Evolutionary conservation across 805 yeast species (phyloP).

Genomic region (Yamadazyma ubonensis): DNA sequence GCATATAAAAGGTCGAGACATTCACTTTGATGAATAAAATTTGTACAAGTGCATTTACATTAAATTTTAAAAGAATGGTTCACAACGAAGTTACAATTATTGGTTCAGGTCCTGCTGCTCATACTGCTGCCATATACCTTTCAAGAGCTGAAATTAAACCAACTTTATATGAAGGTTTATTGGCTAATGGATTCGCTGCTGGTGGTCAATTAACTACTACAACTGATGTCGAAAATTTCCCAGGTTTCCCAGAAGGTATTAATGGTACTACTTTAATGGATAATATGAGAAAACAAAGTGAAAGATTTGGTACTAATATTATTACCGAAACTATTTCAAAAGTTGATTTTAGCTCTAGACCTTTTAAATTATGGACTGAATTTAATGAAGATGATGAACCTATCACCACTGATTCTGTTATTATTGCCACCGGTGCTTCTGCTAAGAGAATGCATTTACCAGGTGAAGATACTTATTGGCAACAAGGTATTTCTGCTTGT

Average conservation of each 20-base stretch:
- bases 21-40: slow-evolving; percentile 1
- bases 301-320: slow-evolving; percentile 86
- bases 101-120: slow-evolving; percentile 99
- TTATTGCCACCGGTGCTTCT: slow-evolving; percentile 96
- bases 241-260: slow-evolving; percentile 95
- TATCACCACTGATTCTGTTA: slow-evolving; percentile 86
- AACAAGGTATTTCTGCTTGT: slow-evolving; percentile 98
- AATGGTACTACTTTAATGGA: slow-evolving; percentile 90
- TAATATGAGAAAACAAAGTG: slow-evolving; percentile 85
- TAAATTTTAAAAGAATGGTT: slow-evolving; percentile 52
- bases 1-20: slow-evolving; percentile 1
- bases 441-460: slow-evolving; percentile 93
- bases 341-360: slow-evolving; percentile 82
- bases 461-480: slow-evolving; percentile 99
- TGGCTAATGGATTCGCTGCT: slow-evolving; percentile 97
- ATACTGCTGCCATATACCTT: slow-evolving; percentile 96
- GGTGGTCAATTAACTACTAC: slow-evolving; percentile 99
- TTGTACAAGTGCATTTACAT: neutral
- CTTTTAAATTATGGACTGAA: slow-evolving; percentile 97
- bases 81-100: slow-evolving; percentile 83
- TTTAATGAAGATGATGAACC: slow-evolving; percentile 91
- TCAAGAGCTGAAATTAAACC: slow-evolving; percentile 97
- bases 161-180: slow-evolving; percentile 89
- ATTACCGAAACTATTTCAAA: slow-evolving; percentile 94
- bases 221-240: slow-evolving; percentile 97